A percentile compares a stretch with the other conserved stretches of the same genome.
Evolutionary conservation across 805 yeast species (phyloP).

Genomic region (Clavispora carvajalis): DNA sequence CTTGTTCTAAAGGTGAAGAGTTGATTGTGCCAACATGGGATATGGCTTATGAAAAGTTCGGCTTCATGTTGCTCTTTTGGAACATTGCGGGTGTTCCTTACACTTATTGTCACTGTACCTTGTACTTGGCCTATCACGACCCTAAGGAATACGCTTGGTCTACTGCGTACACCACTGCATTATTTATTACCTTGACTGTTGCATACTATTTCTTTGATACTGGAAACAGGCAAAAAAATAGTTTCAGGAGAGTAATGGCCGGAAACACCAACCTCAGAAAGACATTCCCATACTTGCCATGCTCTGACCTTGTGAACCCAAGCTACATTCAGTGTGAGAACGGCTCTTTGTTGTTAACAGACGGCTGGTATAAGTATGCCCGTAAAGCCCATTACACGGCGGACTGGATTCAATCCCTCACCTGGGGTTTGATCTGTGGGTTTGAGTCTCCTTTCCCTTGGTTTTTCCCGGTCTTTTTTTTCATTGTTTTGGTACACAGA

Average conservation of each 20-base stretch:
- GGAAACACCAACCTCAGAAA: slow-evolving; percentile 77
- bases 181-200: slow-evolving; percentile 51
- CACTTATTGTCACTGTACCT: slow-evolving; percentile 92
- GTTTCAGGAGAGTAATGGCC: slow-evolving; percentile 76
- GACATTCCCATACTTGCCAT: slow-evolving; percentile 90
- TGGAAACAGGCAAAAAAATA: slow-evolving; percentile 89
- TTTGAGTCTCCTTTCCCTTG: slow-evolving; percentile 85
- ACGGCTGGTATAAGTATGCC: slow-evolving; percentile 93
- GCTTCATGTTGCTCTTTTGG: slow-evolving; percentile 99
- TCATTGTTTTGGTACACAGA: slow-evolving; percentile 82
- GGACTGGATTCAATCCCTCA: slow-evolving; percentile 78
- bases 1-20: slow-evolving; percentile 97
- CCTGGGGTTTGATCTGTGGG: slow-evolving; percentile 94
- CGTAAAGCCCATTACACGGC: slow-evolving; percentile 95
- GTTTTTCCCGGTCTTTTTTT: slow-evolving; percentile 92
- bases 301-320: slow-evolving; percentile 78
- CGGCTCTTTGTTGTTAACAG: slow-evolving; percentile 80
- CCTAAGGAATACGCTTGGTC: slow-evolving; percentile 82
- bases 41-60: slow-evolving; percentile 98
- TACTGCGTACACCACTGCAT: slow-evolving; percentile 47
- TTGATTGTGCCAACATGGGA: slow-evolving; percentile 98
- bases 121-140: slow-evolving; percentile 75
- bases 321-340: slow-evolving; percentile 76
- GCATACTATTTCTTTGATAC: slow-evolving; percentile 95
- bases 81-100: slow-evolving; percentile 98